These are phyloP conservation scores for Austropuccinia psidii DNA, from an alignment of 1,284 basidiomycete genomes.

Conservation along the genomic window DNA sequence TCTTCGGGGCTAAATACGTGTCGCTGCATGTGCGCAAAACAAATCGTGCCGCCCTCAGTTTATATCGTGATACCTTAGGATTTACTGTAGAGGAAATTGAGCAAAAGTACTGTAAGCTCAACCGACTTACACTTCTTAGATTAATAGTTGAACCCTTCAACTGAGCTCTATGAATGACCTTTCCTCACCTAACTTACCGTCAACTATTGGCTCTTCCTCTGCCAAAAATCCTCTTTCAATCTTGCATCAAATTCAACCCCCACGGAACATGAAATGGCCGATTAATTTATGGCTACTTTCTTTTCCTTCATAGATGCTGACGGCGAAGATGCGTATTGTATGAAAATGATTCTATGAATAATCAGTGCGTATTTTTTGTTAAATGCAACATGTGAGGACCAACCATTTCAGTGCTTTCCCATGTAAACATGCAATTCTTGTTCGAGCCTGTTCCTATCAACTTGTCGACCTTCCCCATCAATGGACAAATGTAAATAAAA, in stretches of 20 bases:
- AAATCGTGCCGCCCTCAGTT: conserved; percentile 70
- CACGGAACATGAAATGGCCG: not conserved
- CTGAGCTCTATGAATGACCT: not conserved
- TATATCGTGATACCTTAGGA: conserved; percentile 75
- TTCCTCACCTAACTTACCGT: not conserved
- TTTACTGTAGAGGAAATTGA: conserved; percentile 69
- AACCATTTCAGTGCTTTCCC: too few relatives aligned
- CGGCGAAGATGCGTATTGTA: conserved; percentile 83
- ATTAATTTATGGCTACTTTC: not conserved
- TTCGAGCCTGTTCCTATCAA: too few relatives aligned
- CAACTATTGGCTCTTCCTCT: not conserved
- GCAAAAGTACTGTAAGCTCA: conserved; percentile 69
- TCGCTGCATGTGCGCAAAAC: conserved; percentile 79
- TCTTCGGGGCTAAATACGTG: conserved; percentile 67
- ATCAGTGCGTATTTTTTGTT: too few relatives aligned
- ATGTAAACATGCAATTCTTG: too few relatives aligned
- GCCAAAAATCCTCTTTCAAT: not conserved
- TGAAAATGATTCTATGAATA: conserved; percentile 57
- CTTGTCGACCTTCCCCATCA: too few relatives aligned
- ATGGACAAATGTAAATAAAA: too few relatives aligned
- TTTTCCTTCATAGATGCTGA: conserved; percentile 64
- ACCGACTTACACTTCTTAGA: not conserved
- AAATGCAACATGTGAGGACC: too few relatives aligned
- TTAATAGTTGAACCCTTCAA: not conserved
- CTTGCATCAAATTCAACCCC: not conserved